Evolutionary conservation across 73 alveolate genomes (phyloP).

Genomic region (Tetrahymena elliotti): DNA sequence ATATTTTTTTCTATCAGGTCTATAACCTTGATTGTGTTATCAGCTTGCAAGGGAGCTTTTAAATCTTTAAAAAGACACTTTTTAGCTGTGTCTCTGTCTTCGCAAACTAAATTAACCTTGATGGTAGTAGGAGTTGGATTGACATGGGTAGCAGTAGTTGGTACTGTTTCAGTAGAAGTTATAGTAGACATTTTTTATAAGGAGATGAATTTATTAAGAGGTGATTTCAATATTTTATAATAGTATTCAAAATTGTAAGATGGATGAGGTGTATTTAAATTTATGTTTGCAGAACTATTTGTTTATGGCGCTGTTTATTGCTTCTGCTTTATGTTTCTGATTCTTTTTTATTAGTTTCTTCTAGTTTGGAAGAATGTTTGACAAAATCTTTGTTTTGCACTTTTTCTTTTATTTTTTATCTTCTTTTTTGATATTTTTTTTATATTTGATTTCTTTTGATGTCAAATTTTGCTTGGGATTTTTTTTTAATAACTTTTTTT

Average conservation of each 20-base stretch:
- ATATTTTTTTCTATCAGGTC: background rate
- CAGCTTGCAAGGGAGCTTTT: background rate
- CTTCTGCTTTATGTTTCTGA: background rate
- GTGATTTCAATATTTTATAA: background rate
- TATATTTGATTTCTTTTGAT: background rate
- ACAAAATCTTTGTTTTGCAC: background rate
- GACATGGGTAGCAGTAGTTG: background rate
- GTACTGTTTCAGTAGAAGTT: background rate
- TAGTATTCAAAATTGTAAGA: background rate
- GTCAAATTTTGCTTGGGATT: background rate
- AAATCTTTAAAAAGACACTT: background rate
- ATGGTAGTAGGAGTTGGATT: background rate
- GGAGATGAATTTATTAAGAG: background rate
- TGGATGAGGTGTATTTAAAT: background rate
- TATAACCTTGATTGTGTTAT: background rate
- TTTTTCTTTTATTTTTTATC: background rate
- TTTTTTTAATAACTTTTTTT: background rate
- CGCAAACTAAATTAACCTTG: background rate
- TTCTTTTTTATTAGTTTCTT: background rate
- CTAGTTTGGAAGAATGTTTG: slow-evolving; percentile 1
- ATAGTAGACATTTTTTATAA: background rate
- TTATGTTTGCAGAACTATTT: background rate
- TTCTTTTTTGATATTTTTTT: background rate
- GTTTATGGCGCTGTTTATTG: background rate
- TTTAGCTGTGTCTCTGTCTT: background rate